phyloP scores from a whole-genome alignment of 345 rosid species.

The Fremontodendron californicum region DNA sequence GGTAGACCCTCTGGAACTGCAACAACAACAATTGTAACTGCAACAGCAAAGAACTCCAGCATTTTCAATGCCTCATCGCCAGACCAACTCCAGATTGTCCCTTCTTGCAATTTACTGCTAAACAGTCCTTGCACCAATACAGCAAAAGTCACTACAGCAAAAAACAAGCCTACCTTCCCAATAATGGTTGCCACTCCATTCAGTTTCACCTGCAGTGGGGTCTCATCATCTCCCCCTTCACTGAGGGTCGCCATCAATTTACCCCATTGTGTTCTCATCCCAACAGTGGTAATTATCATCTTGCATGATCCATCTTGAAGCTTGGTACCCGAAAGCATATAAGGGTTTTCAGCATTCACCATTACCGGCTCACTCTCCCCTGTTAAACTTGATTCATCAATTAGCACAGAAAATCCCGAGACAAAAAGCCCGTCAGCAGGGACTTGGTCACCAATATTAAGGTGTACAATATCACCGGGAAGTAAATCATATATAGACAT shows the following conservation, averaged over 20 bases:
- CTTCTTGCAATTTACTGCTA: slow-evolving; percentile 45
- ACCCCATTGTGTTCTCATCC: slow-evolving; percentile 98
- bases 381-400: too few relatives aligned
- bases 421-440: too few relatives aligned
- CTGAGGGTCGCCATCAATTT: slow-evolving; percentile 84
- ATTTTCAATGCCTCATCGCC: slow-evolving; percentile 75
- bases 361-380: too few relatives aligned
- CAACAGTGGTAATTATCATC: slow-evolving; percentile 84
- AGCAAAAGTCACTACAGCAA: slow-evolving; percentile 73
- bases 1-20: slow-evolving; percentile 97
- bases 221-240: slow-evolving; percentile 93
- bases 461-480: too few relatives aligned
- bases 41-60: too few relatives aligned
- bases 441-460: too few relatives aligned
- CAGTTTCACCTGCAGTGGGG: slow-evolving; percentile 85
- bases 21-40: slow-evolving; percentile 87
- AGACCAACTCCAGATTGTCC: slow-evolving; percentile 54
- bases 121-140: slow-evolving; percentile 74
- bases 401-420: too few relatives aligned
- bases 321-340: too few relatives aligned
- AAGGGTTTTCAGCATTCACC: too few relatives aligned
- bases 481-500: slow-evolving; percentile 76
- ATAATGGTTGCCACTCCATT: slow-evolving; percentile 90
- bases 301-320: too few relatives aligned
- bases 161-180: slow-evolving; percentile 77